Evolutionary conservation across 495 filamentous ascomycete species (phyloP).

Genomic region (Xylaria castorea): DNA sequence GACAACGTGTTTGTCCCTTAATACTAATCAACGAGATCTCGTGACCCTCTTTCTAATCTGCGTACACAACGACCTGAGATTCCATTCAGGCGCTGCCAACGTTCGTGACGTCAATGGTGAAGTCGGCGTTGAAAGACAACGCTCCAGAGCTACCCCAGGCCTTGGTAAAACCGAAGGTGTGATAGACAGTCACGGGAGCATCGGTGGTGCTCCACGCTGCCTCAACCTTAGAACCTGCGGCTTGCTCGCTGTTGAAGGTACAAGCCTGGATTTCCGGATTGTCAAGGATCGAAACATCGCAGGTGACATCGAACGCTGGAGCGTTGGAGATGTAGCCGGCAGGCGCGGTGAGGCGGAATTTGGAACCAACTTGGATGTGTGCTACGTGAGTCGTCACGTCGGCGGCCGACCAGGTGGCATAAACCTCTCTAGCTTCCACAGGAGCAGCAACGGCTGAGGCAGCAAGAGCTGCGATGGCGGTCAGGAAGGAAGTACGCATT

Average conservation of each 20-base stretch:
- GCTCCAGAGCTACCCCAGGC: background rate
- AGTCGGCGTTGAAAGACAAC: background rate
- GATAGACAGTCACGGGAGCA: background rate
- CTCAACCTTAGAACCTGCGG: conserved; percentile 1
- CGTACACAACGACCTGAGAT: background rate
- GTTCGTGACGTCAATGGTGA: background rate
- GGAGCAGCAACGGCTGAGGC: background rate
- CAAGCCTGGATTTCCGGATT: background rate
- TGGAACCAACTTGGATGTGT: background rate
- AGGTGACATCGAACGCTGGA: conserved; percentile 2
- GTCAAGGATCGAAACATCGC: background rate
- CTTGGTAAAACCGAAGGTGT: conserved; percentile 5
- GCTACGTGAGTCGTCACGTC: background rate
- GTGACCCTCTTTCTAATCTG: background rate
- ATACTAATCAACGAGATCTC: background rate
- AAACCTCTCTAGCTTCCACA: background rate
- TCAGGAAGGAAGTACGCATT: conserved; percentile 3
- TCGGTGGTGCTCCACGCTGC: background rate
- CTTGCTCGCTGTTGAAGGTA: background rate
- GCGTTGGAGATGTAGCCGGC: conserved; percentile 4
- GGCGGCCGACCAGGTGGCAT: background rate
- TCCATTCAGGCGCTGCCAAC: background rate
- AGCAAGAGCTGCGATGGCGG: conserved; percentile 3
- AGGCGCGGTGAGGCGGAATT: background rate
- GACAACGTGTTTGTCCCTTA: background rate